phyloP scores from a whole-genome alignment of 2,329 filamentous ascomycete species.

The Hymenotorrendiella dingleyae region DNA sequence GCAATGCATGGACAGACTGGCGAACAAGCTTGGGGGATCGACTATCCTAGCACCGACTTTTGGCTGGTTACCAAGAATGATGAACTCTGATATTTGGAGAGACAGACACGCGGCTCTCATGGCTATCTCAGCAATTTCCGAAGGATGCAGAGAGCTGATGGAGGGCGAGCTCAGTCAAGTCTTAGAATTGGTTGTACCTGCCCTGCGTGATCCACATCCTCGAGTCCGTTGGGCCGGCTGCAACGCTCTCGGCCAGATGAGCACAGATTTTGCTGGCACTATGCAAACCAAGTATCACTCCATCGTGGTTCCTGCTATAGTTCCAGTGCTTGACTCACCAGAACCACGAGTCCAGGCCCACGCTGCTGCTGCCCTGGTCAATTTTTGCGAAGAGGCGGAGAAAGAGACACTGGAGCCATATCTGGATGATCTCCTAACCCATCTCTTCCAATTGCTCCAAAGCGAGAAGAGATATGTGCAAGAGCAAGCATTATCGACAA shows the following conservation, averaged over 20 bases:
- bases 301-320: slow-evolving; percentile 80
- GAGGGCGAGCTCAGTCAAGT: slow-evolving; percentile 90
- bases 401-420: slow-evolving; percentile 89
- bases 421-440: slow-evolving; percentile 77
- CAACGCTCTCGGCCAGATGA: slow-evolving; percentile 99
- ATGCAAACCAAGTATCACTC: slow-evolving; percentile 97
- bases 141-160: slow-evolving; percentile 95
- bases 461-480: slow-evolving; percentile 95
- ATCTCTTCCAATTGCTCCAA: slow-evolving; percentile 80
- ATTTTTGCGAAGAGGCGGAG: slow-evolving; percentile 98
- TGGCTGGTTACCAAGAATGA: slow-evolving; percentile 95
- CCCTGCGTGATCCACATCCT: slow-evolving; percentile 82
- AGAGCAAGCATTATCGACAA: slow-evolving; percentile 94
- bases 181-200: slow-evolving; percentile 87
- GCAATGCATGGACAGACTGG: slow-evolving; percentile 95
- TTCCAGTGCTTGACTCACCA: slow-evolving; percentile 82
- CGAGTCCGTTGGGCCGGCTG: slow-evolving; percentile 96
- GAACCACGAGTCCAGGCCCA: slow-evolving; percentile 95
- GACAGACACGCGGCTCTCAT: slow-evolving; percentile 95
- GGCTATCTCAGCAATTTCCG: slow-evolving; percentile 97
- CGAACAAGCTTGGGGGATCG: slow-evolving; percentile 93
- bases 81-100: slow-evolving; percentile 89
- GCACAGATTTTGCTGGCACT: slow-evolving; percentile 93
- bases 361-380: slow-evolving; percentile 93
- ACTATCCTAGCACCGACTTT: slow-evolving; percentile 92